Percentiles rank a stretch among this genome's conserved stretches.
phyloP scores from a whole-genome alignment of 2,329 filamentous ascomycete species.

The Coniochaeta sp. region DNA sequence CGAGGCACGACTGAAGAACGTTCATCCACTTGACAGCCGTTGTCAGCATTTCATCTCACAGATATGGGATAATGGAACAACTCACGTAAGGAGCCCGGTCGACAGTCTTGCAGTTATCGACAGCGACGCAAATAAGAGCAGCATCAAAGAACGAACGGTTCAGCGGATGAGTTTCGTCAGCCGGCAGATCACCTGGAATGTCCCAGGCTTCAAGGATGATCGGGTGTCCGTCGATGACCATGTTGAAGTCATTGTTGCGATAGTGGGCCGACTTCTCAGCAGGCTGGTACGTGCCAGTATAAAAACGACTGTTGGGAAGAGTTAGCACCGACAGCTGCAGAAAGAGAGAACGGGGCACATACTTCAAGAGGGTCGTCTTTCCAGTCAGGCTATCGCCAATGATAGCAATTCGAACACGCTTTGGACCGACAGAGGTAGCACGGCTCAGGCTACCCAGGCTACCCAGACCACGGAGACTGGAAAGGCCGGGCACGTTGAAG shows the following conservation, averaged over 20 bases:
- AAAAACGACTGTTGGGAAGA: slow-evolving; percentile 4
- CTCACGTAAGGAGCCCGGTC: slow-evolving; percentile 11
- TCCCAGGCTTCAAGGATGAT: slow-evolving; percentile 18
- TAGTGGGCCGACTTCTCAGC: background rate
- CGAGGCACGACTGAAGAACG: slow-evolving; percentile 1
- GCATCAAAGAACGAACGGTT: slow-evolving; percentile 20
- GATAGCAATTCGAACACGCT: slow-evolving; percentile 11
- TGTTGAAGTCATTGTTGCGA: background rate
- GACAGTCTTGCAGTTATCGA: slow-evolving; percentile 22
- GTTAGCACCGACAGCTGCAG: slow-evolving; percentile 1
- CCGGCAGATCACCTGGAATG: slow-evolving; percentile 12
- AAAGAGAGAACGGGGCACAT: slow-evolving; percentile 4
- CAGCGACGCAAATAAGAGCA: slow-evolving; percentile 27
- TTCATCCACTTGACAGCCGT: background rate
- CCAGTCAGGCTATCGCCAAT: slow-evolving; percentile 11
- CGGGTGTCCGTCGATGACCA: slow-evolving; percentile 2
- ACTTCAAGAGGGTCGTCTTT: slow-evolving; percentile 11
- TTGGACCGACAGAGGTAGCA: background rate
- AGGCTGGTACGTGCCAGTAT: background rate
- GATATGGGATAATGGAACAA: slow-evolving; percentile 10
- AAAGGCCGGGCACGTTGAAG: background rate
- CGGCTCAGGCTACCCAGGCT: background rate
- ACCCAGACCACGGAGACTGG: background rate
- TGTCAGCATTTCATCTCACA: slow-evolving; percentile 1
- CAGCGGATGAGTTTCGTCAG: slow-evolving; percentile 6